These are phyloP conservation scores for Trametes cinnabarina DNA, from an alignment of 768 basidiomycete genomes.

Conservation along the genomic window DNA sequence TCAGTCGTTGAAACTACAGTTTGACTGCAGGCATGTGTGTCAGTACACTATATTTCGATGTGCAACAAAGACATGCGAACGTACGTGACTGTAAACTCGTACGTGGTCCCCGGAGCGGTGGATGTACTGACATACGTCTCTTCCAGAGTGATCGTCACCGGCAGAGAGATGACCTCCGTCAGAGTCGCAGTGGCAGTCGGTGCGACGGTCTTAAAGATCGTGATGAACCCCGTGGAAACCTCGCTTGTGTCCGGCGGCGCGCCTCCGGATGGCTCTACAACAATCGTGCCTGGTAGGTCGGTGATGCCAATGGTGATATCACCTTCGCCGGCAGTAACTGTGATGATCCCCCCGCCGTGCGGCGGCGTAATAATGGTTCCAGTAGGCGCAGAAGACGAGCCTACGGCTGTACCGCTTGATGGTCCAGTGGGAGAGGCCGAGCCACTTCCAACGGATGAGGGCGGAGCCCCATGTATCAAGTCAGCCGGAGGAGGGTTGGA, in stretches of 20 bases:
- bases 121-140: conserved; percentile 20
- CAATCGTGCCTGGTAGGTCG: conserved; percentile 12
- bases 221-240: conserved; percentile 20
- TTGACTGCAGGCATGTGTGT: not conserved
- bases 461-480: not conserved
- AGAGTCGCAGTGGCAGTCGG: conserved; percentile 23
- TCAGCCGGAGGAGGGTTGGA: conserved; percentile 29
- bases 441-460: not conserved
- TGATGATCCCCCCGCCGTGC: conserved; percentile 1
- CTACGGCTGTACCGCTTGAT: not conserved
- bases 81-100: conserved; percentile 19
- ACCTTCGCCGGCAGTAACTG: conserved; percentile 9
- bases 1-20: conserved; percentile 22
- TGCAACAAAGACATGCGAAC: not conserved
- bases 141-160: conserved; percentile 20
- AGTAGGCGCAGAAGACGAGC: not conserved
- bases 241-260: conserved; percentile 14
- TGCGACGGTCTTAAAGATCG: conserved; percentile 27
- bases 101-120: conserved; percentile 17
- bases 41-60: not conserved
- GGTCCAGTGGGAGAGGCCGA: not conserved
- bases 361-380: not conserved
- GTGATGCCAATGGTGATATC: conserved; percentile 11
- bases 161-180: conserved; percentile 20
- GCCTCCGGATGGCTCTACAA: conserved; percentile 14